Conservation (phyloP, 192 early-diverging fungal species). For the Gonapodya sp. region DNA sequence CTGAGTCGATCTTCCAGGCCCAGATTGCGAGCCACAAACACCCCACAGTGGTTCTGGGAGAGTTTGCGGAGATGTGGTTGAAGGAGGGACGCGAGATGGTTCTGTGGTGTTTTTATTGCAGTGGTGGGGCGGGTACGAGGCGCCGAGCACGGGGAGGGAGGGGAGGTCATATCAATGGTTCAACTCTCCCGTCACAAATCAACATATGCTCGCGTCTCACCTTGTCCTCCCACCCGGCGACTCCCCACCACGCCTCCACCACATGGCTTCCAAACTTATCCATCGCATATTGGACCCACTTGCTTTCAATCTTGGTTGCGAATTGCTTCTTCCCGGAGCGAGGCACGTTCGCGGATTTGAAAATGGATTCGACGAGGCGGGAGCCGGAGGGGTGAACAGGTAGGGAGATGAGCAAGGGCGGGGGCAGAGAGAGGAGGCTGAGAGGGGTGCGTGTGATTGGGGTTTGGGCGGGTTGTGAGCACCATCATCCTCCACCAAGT, state of each 20-base stretch:
- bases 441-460: not conserved
- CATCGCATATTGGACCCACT: not conserved
- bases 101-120: not conserved
- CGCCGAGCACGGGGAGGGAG: no score
- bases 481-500: not conserved
- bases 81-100: not conserved
- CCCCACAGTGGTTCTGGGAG: not conserved
- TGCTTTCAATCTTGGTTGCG: not conserved
- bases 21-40: not conserved
- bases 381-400: not conserved
- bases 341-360: not conserved
- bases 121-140: no score
- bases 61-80: slow-evolving; percentile 1
- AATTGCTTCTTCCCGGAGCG: not conserved
- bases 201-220: no score
- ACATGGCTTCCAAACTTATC: slow-evolving; percentile 1
- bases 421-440: not conserved
- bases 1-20: not conserved
- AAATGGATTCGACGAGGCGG: not conserved
- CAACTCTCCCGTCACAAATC: not conserved
- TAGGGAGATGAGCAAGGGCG: not conserved
- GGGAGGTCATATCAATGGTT: no score
- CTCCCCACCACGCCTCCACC: not conserved
- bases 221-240: not conserved
- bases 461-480: not conserved